Percentiles rank a stretch among this genome's conserved stretches.
phyloP scores from a whole-genome alignment of 176 grass and related monocot species.

The Bothriochloa decipiens region DNA sequence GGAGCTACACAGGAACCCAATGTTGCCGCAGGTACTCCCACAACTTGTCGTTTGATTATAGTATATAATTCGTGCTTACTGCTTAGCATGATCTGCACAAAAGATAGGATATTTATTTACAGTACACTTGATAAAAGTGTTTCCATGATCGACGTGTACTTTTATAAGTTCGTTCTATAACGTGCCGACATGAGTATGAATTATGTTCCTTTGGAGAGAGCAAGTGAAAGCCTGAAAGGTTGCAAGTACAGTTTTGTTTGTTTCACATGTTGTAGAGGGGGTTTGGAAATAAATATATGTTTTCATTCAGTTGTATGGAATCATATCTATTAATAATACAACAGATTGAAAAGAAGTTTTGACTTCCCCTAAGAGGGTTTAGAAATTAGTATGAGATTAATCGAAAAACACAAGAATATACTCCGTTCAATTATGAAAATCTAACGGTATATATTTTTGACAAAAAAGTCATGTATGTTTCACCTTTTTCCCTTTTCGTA shows the following conservation, averaged over 20 bases:
- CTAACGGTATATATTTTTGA: not conserved
- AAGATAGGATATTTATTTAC: not conserved
- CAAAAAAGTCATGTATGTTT: not conserved
- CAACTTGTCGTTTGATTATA: not conserved
- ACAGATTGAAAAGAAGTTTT: not conserved
- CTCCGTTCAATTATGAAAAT: too few relatives aligned
- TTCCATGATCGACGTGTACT: not conserved
- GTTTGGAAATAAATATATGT: not conserved
- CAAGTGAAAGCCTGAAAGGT: not conserved
- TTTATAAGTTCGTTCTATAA: not conserved
- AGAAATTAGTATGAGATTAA: not conserved
- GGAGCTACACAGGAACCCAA: conserved; percentile 57
- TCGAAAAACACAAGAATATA: not conserved
- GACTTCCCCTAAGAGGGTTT: not conserved
- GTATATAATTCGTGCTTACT: not conserved
- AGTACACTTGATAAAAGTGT: not conserved
- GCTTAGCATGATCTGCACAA: not conserved
- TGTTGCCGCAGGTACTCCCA: conserved; percentile 46
- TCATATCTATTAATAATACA: not conserved
- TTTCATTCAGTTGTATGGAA: not conserved
- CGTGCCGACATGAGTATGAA: too few relatives aligned
- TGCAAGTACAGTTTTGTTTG: not conserved
- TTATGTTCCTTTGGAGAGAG: not conserved
- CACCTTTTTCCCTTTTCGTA: not conserved
- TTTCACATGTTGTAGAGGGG: not conserved